Base-by-base conservation (phyloP, 179 eudicot species). In the Patellifolia procumbens region DNA sequence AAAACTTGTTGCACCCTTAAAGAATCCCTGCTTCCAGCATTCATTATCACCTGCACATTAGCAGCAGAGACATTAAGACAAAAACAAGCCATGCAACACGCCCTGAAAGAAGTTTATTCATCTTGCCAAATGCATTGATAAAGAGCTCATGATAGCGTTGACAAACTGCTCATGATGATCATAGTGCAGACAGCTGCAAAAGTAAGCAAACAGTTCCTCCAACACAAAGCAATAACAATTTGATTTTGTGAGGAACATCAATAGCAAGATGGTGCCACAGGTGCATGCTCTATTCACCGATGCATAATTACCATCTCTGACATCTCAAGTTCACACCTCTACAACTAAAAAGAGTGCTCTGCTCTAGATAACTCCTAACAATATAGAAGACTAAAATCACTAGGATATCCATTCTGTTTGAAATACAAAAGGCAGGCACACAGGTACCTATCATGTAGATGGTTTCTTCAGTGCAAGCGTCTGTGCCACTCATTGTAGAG, bases 1-100 rank as follows among this genome's bases (percentile, higher is more conserved):
- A 39, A 84, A 78, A 76, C 48, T 79, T 63, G 77, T 42, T 68
- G 83, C 77, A 80, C 85, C 80, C 75, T 76, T 81, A 64, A 67
- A 34, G 29, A 74, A 83, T 76, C 82, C 87, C 64, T 84, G 89
- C 82, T 85, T 88, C 91, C 86, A 88, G 83, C 71, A 58, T 31
- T 88, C 91, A 70, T 89, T 72, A 63, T 81, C 88, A 76, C 83
- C 83, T 63, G 84, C 49, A 72, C 75, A 80, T 63, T 88, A 58
- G 83, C 82, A 74, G 80, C 70, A 81, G 77, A 70, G 60, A 74
- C 68, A 37, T 87, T 88, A 66, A 69, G 59, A 42, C 82, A 81
- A 56, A 78, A 74, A 42, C 73, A 48, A 52, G 80, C 82, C 72
- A 42, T 68, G 58, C 22, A 68, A 15, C 39, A 31, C 74, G 55